Evolutionary conservation across 495 filamentous ascomycete genomes (phyloP), one percentile per base, ranked within the genome.

Genomic region (Daldinia loculata): DNA sequence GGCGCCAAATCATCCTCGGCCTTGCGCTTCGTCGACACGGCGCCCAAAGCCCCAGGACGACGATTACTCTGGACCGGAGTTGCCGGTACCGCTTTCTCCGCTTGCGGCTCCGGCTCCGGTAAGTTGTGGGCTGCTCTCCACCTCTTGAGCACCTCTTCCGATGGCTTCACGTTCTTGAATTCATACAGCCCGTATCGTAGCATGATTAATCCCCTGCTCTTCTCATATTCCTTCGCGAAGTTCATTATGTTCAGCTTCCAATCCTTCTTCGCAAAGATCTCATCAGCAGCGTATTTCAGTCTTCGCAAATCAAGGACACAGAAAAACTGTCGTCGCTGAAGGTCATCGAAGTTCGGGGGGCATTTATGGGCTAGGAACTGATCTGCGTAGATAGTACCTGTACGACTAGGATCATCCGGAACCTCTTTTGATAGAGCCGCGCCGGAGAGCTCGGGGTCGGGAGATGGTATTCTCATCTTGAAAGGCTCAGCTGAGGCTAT

Each of bases 201-300:
- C 83, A 85, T 82, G 59, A 85, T 84, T 14, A 85, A 66, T 19
- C 83, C 81, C 29, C 83, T 81, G 66, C 82, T 85, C 78, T 85
- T 85, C 75, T 85, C 83, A 63, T 80, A 85, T 64, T 85, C 83
- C 73, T 83, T 85, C 17, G 83, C 82, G 43, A 85, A 85, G 69
- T 84, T 85, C 41, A 82, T 56, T 5, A 84, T 79, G 61, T 85
- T 85, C 57, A 85, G 76, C 67, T 84, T 84, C 83, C 83, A 85
- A 60, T 84, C 83, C 62, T 84, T 85, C 78, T 82, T 83, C 19
- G 68, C 69, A 55, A 85, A 85, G 19, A 85, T 82, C 60, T 85
- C 83, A 55, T 85, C 75, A 24, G 83, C 83, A 29, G 83, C 80
- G 68, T 84, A 84, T 71, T 85, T 85, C 29, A 85, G 76, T 48